phyloP scores from a whole-genome alignment of 331 rosid species.

The Ulmus americana region DNA sequence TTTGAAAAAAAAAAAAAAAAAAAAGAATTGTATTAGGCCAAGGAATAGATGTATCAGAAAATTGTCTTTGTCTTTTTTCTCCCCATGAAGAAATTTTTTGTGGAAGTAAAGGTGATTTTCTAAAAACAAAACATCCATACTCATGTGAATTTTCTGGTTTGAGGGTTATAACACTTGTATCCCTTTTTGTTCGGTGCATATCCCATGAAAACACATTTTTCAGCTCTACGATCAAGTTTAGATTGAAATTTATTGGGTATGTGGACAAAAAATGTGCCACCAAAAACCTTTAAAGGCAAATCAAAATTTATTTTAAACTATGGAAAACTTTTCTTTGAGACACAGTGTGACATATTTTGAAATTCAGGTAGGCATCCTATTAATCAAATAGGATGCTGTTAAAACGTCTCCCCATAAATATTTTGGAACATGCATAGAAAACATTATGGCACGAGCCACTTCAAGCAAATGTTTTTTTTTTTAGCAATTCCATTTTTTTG shows the following conservation, averaged over 20 bases:
- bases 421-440: not conserved
- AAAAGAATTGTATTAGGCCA: not conserved
- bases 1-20: not conserved
- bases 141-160: not conserved
- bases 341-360: not conserved
- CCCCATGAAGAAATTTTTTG: not conserved
- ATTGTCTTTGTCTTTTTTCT: not conserved
- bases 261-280: not conserved
- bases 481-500: not conserved
- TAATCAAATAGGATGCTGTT: not conserved
- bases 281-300: not conserved
- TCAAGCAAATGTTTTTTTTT: not conserved
- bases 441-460: not conserved
- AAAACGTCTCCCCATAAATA: not conserved
- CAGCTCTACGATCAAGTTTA: not conserved
- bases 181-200: not conserved
- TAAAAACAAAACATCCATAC: not conserved
- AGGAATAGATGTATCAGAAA: not conserved
- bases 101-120: not conserved
- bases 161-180: not conserved
- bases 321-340: not conserved
- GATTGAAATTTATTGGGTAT: not conserved
- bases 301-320: not conserved
- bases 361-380: not conserved
- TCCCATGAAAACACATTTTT: not conserved